Base-by-base conservation (phyloP, 192 early-diverging fungal species). In the Thoreauomyces humboldtii region DNA sequence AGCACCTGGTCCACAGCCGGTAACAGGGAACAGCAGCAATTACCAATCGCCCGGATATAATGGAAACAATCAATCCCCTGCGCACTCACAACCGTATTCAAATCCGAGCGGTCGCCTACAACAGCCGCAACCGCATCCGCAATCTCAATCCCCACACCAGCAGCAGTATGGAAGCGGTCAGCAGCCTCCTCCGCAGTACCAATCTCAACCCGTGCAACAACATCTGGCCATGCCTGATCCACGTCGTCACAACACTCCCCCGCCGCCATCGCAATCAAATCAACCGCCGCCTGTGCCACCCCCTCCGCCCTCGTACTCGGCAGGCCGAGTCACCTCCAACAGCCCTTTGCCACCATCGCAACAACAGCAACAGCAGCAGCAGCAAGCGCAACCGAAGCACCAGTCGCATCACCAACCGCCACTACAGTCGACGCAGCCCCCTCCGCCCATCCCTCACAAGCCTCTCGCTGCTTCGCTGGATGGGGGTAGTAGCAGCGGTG, bases 241-340 rank as follows among this genome's bases (percentile, higher is more conserved):
- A 61, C 80, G 27, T 70, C 76, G 4, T 65, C 73, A 59, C 59
- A 65, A 62, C 42, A 63, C 46, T 31, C 68, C 31, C 14, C 52
- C 76, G 32, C 66, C 78, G 14, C 59, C 66, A 38, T 63, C 63
- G 3, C 14, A 37, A 1, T 12, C 54, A 59, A 36, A 54, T 59
- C 72, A 69, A 67, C 59, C 36, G 43, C 29, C 58, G 47, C 62
- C 65, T 12, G 42, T 58, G 5, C 67, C 58, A 37, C 44, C 46
- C 22, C 52, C 53, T 24, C 62, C 50, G 48, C n/a, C 61, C 24
- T 36, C 59, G 47, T 48, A 45, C 38, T 17, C 45, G 42, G 29
- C 37, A 42, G 31, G 35, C 19, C 60, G 29, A 41, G 44, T n/a
- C 55, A 57, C 29, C 35, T 24, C 50, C 5, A 52, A 28, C 27